phyloP scores from a whole-genome alignment of 345 rosid genomes.

The Balakata baccata region DNA sequence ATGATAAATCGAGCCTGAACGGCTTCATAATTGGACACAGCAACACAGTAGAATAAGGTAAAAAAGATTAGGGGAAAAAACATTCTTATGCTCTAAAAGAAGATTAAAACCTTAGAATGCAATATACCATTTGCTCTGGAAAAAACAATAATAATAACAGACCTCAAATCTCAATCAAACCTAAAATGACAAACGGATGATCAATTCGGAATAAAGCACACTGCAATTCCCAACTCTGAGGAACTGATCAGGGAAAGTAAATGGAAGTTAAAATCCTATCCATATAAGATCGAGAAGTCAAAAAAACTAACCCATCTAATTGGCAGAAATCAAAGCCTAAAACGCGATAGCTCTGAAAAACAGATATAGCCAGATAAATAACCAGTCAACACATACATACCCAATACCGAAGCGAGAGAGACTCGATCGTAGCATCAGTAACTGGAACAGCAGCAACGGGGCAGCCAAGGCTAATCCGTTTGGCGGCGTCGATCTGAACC shows the following conservation, averaged over 20 bases:
- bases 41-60: no score
- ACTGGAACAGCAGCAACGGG: conserved; percentile 41
- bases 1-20: no score
- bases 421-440: conserved; percentile 51
- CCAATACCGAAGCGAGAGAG: conserved; percentile 85
- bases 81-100: no score
- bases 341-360: neutral
- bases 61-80: no score
- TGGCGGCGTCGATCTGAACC: conserved; percentile 93
- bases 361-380: neutral
- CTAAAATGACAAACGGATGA: neutral
- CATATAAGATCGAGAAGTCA: conserved; percentile 17
- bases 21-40: no score
- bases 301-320: conserved; percentile 15
- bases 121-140: no score
- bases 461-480: conserved; percentile 86
- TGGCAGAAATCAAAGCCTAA: conserved; percentile 15
- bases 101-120: no score
- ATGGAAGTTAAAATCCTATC: neutral
- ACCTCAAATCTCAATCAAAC: no score
- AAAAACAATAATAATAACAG: no score
- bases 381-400: conserved; percentile 28
- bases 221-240: neutral
- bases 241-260: neutral
- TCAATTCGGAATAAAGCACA: neutral